Conservation (phyloP, 163 green algal genomes). For the Scenedesmus sp. region DNA sequence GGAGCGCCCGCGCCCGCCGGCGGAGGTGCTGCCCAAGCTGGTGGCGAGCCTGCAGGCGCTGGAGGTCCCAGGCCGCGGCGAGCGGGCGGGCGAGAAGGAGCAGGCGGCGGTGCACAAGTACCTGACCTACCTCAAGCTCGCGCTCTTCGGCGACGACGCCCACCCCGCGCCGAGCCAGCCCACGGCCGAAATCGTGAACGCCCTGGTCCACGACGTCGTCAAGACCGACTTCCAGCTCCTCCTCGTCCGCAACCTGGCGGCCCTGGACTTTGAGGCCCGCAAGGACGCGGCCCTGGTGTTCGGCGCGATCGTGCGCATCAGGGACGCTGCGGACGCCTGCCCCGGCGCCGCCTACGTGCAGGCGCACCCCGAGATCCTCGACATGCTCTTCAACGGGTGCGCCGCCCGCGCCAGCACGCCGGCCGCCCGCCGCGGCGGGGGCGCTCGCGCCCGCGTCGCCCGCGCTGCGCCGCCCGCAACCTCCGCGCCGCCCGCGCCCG, state of each 20-base stretch:
- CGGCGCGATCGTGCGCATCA: conserved; percentile 64
- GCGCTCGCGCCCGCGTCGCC: background rate
- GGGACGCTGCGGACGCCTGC: conserved; percentile 35
- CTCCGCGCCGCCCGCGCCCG: background rate
- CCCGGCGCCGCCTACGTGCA: conserved; percentile 78
- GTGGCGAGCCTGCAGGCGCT: conserved; percentile 10
- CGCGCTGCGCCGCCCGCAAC: background rate
- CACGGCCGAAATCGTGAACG: conserved; percentile 70
- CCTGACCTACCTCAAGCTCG: conserved; percentile 57
- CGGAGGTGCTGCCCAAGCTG: conserved; percentile 34
- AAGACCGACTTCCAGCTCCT: conserved; percentile 69
- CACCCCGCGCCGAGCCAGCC: conserved; percentile 67
- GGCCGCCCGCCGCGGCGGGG: background rate
- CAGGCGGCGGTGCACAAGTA: conserved; percentile 7
- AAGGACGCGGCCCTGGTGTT: conserved; percentile 87
- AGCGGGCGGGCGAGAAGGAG: conserved; percentile 32
- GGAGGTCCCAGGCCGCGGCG: background rate
- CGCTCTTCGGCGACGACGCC: conserved; percentile 76
- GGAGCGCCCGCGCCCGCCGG: conserved; percentile 8
- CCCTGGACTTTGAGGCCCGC: conserved; percentile 89
- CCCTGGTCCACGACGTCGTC: conserved; percentile 68
- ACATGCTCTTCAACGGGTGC: conserved; percentile 81
- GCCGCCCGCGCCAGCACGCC: background rate
- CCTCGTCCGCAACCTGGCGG: conserved; percentile 71
- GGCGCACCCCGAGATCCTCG: conserved; percentile 72